These are phyloP conservation scores for Apiotrichum domesticum DNA, from an alignment of 1,284 basidiomycete genomes.

Conservation along the genomic window DNA sequence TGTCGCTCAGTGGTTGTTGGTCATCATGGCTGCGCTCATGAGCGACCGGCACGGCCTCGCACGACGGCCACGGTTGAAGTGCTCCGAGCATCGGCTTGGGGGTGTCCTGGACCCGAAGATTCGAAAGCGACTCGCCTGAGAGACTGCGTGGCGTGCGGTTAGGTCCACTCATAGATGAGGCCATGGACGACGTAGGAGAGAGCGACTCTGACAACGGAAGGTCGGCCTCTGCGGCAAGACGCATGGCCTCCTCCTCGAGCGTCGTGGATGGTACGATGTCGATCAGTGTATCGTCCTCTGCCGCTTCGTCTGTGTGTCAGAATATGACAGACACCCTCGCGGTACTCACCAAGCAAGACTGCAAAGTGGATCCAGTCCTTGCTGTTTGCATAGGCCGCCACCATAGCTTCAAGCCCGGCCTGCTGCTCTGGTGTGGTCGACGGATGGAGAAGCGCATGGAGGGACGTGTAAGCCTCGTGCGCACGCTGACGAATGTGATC, in stretches of 20 bases:
- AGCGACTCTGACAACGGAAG: not conserved
- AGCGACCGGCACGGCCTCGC: not conserved
- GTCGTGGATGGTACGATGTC: constrained; percentile 11
- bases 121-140: not conserved
- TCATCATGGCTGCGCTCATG: not conserved
- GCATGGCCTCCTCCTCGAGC: constrained; percentile 5
- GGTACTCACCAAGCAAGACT: constrained; percentile 14
- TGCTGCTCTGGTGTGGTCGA: constrained; percentile 13
- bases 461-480: constrained; percentile 18
- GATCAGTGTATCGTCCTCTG: not conserved
- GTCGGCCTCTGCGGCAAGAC: not conserved
- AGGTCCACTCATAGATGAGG: not conserved
- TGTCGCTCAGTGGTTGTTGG: not conserved
- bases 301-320: constrained; percentile 7
- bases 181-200: not conserved
- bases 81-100: not conserved
- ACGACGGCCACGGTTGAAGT: not conserved
- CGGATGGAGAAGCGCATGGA: constrained; percentile 29
- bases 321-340: not conserved
- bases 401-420: constrained; percentile 21
- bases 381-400: constrained; percentile 16
- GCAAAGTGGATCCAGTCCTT: constrained; percentile 30
- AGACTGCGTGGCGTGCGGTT: not conserved
- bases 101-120: not conserved
- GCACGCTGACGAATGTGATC: constrained; percentile 18